Conservation (phyloP, 192 early-diverging fungal genomes). For the Obelidium mucronatum region DNA sequence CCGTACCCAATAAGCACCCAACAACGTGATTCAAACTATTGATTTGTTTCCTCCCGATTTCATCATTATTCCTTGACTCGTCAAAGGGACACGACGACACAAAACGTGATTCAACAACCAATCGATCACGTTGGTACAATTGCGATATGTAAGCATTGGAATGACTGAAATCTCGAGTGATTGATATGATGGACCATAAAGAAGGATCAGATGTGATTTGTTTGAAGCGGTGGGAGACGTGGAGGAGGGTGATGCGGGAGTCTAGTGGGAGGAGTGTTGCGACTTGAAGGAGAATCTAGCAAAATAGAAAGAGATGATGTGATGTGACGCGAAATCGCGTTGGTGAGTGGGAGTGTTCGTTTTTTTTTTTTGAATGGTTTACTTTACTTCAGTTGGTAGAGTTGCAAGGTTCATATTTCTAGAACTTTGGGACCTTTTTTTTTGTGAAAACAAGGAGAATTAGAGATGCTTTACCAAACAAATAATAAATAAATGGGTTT, state of each 20-base stretch:
- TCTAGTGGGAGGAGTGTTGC: not conserved
- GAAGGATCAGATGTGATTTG: not conserved
- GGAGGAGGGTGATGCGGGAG: not conserved
- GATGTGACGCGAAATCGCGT: no score
- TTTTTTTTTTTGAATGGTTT: no score
- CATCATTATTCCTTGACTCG: not conserved
- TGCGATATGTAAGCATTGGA: not conserved
- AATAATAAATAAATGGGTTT: no score
- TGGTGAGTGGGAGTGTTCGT: no score
- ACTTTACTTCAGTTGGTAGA: no score
- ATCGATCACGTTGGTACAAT: not conserved
- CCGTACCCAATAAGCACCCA: not conserved
- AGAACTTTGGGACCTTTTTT: no score
- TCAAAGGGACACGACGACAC: not conserved
- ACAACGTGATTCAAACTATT: not conserved
- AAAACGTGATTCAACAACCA: not conserved
- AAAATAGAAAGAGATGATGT: no score
- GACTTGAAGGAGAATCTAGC: constrained; percentile 12
- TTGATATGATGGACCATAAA: not conserved
- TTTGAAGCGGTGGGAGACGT: not conserved
- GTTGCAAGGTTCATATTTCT: no score
- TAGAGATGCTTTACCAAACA: no score
- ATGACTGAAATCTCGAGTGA: constrained; percentile 8
- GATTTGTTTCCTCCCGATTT: not conserved
- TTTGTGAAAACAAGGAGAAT: no score